phyloP scores from a whole-genome alignment of 257 asterid species.

The Ehretia macrophylla region DNA sequence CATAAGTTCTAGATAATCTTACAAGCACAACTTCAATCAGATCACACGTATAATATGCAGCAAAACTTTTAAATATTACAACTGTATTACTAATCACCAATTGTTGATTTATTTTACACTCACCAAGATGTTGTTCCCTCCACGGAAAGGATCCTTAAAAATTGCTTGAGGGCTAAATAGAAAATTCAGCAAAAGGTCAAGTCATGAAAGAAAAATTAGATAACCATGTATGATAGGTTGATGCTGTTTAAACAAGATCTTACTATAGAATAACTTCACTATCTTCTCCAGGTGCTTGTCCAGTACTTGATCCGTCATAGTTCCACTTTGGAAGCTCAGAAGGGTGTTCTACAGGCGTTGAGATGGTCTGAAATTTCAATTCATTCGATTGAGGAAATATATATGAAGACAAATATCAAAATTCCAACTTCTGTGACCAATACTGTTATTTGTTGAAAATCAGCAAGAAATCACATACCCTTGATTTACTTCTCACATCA shows the following conservation, averaged over 20 bases:
- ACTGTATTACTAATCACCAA: background rate
- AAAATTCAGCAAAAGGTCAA: constrained; percentile 15
- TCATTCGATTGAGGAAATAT: background rate
- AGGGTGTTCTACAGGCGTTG: constrained; percentile 84
- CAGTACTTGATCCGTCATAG: constrained; percentile 98
- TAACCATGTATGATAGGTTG: background rate
- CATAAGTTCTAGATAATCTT: constrained; percentile 2
- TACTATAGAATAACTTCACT: constrained; percentile 99
- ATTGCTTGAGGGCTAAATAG: constrained; percentile 88
- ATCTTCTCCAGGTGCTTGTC: constrained; percentile 98
- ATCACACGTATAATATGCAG: background rate
- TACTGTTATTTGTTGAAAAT: background rate
- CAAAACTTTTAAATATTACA: background rate
- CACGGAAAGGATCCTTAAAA: constrained; percentile 97
- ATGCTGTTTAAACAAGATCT: constrained; percentile 16
- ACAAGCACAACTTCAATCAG: background rate
- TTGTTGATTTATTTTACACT: constrained; percentile 18
- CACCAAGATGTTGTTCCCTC: constrained; percentile 95
- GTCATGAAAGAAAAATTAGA: background rate
- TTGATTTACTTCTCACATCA: constrained; percentile 90
- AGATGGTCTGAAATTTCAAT: constrained; percentile 53
- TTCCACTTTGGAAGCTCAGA: constrained; percentile 99
- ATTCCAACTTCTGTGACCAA: background rate
- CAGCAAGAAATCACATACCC: constrained; percentile 40
- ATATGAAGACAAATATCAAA: constrained; percentile 8